Evolutionary conservation across 2,329 filamentous ascomycete species (phyloP), one percentile per base, ranked within the genome.

Genomic region (Talaromyces sp.): DNA sequence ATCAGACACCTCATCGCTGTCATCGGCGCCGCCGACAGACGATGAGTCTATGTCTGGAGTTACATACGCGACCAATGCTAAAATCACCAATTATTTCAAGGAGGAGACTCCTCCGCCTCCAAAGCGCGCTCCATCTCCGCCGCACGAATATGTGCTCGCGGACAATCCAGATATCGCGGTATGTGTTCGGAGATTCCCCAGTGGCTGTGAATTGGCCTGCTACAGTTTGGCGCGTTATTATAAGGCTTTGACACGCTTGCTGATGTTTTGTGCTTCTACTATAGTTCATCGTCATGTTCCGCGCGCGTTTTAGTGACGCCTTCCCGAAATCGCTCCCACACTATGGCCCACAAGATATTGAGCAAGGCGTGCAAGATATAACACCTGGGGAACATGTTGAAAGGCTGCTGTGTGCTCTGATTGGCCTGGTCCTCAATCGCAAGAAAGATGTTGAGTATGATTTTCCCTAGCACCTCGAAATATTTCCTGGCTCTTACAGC

Each of bases 401-500:
- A 81, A 86, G 89, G 70, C 87, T 99, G 66, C 84, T 99, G 31
- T 99, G 96, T 82, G 93, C 93, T 68, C 80, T 99, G 69, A 83
- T 99, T 52, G 89, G 91, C 37, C 83, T 99, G 71, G 87, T 97
- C 63, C 84, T 99, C 73, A 99, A 99, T 79, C 89, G 95, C 78
- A 98, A 99, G 84, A 97, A 99, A 77, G 93, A 97, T 80, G 91
- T 98, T 76, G 97, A 99, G 95, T 98, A 87, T 79, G 92, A 82
- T 70, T 68, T 68, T 68, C 74, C 74, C 72, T 64, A 31, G 39
- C 14, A 35, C 35, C 47, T 52, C 16, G 31, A 9, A 22, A 33
- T 8, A 6, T 35, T 54, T 35, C n/a, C 52, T 39, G 24, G 52
- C 52, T 56, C 52, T 37, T 37, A 54, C 50, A 35, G 22, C 16